Evolutionary conservation across 495 filamentous ascomycete genomes (phyloP).

Genomic region (Aspergillus olivimuriae): DNA sequence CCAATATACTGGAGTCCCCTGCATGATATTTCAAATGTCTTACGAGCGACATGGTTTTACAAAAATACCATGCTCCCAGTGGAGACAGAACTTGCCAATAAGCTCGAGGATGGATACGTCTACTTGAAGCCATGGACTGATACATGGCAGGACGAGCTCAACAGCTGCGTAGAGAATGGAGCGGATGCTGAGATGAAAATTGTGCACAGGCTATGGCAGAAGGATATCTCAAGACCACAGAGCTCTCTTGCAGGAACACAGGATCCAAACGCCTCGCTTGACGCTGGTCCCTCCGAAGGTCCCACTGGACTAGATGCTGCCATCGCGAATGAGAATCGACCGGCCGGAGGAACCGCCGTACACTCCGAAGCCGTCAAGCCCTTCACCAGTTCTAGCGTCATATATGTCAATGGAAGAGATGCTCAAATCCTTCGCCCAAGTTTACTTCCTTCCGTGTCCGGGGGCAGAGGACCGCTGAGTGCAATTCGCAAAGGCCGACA

Average conservation of each 20-base stretch:
- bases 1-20: conserved; percentile 98
- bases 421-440: conserved; percentile 78
- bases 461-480: conserved; percentile 67
- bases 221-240: conserved; percentile 34
- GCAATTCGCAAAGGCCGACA: conserved; percentile 78
- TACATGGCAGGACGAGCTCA: conserved; percentile 89
- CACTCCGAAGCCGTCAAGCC: conserved; percentile 32
- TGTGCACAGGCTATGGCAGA: conserved; percentile 72
- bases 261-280: conserved; percentile 11
- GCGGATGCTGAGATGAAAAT: conserved; percentile 88
- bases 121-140: conserved; percentile 85
- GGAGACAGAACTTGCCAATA: conserved; percentile 82
- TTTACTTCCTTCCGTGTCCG: conserved; percentile 72
- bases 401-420: conserved; percentile 68
- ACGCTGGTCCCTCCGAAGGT: conserved; percentile 6
- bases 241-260: conserved; percentile 22
- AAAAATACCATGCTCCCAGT: conserved; percentile 88
- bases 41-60: conserved; percentile 95
- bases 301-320: conserved; percentile 4
- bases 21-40: conserved; percentile 76
- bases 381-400: conserved; percentile 67
- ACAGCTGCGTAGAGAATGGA: conserved; percentile 85
- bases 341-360: conserved; percentile 33
- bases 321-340: conserved; percentile 29
- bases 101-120: conserved; percentile 80